Percentiles rank a stretch among this genome's conserved stretches.
phyloP scores from a whole-genome alignment of 2,329 filamentous ascomycete species.

The Aspergillus sp. region DNA sequence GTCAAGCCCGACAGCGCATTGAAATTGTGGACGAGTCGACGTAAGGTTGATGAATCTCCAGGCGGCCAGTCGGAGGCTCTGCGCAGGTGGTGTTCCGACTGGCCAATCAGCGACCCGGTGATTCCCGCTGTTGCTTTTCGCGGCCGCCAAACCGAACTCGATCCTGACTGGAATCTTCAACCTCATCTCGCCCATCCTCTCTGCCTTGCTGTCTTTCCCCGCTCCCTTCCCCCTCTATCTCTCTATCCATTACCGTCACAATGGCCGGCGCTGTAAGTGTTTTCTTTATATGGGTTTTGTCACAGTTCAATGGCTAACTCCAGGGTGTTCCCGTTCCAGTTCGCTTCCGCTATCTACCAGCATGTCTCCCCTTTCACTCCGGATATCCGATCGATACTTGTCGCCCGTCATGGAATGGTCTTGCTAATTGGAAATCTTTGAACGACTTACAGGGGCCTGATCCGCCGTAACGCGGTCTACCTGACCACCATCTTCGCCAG shows the following conservation, averaged over 20 bases:
- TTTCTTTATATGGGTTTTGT: conserved; percentile 31
- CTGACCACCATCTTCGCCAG: conserved; percentile 80
- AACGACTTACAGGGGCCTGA: conserved; percentile 63
- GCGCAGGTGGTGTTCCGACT: conserved; percentile 14
- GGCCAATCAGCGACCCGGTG: conserved; percentile 42
- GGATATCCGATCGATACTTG: conserved; percentile 13
- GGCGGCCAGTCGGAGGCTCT: conserved; percentile 29
- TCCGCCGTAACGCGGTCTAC: conserved; percentile 87
- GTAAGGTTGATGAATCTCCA: conserved; percentile 6
- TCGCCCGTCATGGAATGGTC: not conserved
- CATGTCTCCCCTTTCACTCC: conserved; percentile 45
- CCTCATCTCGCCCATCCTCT: conserved; percentile 25
- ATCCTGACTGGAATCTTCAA: conserved; percentile 32
- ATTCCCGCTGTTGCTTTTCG: conserved; percentile 43
- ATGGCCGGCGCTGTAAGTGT: conserved; percentile 60
- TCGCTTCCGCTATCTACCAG: conserved; percentile 62
- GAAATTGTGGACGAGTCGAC: conserved; percentile 5
- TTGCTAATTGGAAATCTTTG: conserved; percentile 21
- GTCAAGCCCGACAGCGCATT: not conserved
- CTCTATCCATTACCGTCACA: conserved; percentile 39
- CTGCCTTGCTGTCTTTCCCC: conserved; percentile 21
- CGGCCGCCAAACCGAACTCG: conserved; percentile 18
- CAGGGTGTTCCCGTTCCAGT: conserved; percentile 39
- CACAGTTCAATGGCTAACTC: conserved; percentile 34
- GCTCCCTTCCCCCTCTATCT: conserved; percentile 24